Base-by-base conservation (phyloP, 1,284 basidiomycete species). In the Leccinum solheimii region DNA sequence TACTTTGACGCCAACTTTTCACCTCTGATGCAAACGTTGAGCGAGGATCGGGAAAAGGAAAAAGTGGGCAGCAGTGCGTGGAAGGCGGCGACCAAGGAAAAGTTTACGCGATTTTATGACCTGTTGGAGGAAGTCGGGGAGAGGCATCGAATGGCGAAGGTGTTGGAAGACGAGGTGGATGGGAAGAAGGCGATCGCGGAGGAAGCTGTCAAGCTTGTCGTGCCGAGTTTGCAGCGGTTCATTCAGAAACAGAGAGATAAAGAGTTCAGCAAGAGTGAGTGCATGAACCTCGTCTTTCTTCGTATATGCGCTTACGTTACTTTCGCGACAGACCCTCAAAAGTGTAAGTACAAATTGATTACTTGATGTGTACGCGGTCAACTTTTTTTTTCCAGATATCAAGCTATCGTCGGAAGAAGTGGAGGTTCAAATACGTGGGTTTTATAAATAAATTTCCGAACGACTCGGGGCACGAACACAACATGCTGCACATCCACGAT, bases 1-100 rank as follows among this genome's bases (percentile, higher is more conserved):
- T 93, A 93, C 75, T 91, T 92, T 63, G 90, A 92, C 62, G 80
- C 87, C 21, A 92, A 91, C 74, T 91, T 90, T 72, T 85, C 87
- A 4, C 86, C 88, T 7, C 77, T 93, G 49, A 84, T 92, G 78
- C 87, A 89, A 67, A 77, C 84, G 3, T 78, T 93, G 57, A 81
- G 82, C 30, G 90, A 92, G 57, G 87, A 89, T 66, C 66, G 72
- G n/a, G 78, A 83, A 19, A 85, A 83, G 62, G 87, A 86, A 61
- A 85, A 85, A 65, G 72, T 74, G 2, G 80, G 80, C 6, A 72
- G 78, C 34, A 73, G 68, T 32, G 75, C 73, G 13, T 76, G 72
- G 72, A 86, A 85, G 71, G 80, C 82, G 2, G 84, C 83, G 8
- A 84, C 84, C 38, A 92, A 93, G 76, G 91, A 92, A 76, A 90